Conservation (phyloP, 805 yeast species). For the Schizosaccharomyces japonicus region DNA sequence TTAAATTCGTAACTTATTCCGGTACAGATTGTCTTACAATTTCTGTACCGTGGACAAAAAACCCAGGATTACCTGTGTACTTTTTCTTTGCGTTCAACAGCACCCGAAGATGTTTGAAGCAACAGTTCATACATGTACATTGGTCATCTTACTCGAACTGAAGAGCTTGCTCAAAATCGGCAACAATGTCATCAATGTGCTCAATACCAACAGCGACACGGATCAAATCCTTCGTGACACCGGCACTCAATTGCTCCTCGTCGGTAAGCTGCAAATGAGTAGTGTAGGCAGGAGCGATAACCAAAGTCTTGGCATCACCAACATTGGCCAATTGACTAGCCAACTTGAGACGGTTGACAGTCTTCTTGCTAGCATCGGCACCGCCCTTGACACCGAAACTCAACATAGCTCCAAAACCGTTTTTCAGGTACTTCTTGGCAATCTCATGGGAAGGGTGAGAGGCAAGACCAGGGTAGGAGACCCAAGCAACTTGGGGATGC, state of each 20-base stretch:
- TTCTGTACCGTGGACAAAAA: too few relatives aligned
- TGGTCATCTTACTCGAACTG: slow-evolving; percentile 13
- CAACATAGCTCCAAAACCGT: slow-evolving; percentile 70
- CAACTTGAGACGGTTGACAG: slow-evolving; percentile 60
- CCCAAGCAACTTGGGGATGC: slow-evolving; percentile 54
- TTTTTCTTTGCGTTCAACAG: too few relatives aligned
- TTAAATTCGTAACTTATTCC: too few relatives aligned
- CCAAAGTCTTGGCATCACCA: slow-evolving; percentile 87
- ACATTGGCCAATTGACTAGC: slow-evolving; percentile 90
- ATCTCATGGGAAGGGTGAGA: slow-evolving; percentile 54
- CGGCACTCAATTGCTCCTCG: slow-evolving; percentile 57
- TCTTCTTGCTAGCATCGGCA: slow-evolving; percentile 45
- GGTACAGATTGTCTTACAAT: too few relatives aligned
- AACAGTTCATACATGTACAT: too few relatives aligned
- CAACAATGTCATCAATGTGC: slow-evolving; percentile 38
- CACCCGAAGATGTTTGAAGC: too few relatives aligned
- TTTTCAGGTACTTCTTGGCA: slow-evolving; percentile 58
- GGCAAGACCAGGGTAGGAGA: slow-evolving; percentile 74
- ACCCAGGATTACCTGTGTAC: too few relatives aligned
- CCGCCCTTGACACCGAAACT: slow-evolving; percentile 66
- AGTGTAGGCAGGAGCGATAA: slow-evolving; percentile 86
- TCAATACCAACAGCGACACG: slow-evolving; percentile 4
- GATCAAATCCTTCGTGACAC: slow-evolving; percentile 42
- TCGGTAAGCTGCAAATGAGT: slow-evolving; percentile 80
- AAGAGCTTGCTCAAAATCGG: slow-evolving; percentile 71